These are phyloP conservation scores for Ustilago hordei DNA, from an alignment of 1,284 basidiomycete genomes.

Conservation along the genomic window DNA sequence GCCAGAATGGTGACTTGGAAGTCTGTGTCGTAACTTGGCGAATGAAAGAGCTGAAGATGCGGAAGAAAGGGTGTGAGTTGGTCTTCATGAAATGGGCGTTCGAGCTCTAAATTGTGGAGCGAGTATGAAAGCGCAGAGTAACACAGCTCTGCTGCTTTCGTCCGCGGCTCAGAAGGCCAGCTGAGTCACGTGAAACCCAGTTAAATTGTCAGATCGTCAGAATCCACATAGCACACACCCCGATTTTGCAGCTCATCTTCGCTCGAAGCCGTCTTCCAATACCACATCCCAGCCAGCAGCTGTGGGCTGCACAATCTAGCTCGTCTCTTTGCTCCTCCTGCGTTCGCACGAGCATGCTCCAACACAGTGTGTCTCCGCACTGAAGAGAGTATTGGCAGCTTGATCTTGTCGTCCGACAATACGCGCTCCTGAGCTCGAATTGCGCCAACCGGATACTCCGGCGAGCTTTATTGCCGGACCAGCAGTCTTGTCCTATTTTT, in stretches of 20 bases:
- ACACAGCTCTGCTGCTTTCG: background rate
- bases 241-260: too few species aligned
- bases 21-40: background rate
- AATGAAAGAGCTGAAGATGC: background rate
- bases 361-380: constrained; percentile 11
- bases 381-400: background rate
- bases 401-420: constrained; percentile 27
- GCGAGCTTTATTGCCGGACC: constrained; percentile 16
- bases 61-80: background rate
- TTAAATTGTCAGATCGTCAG: background rate
- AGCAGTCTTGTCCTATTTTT: background rate
- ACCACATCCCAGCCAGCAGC: too few species aligned
- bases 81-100: background rate
- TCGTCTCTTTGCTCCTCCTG: too few species aligned
- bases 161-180: background rate
- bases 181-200: background rate
- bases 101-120: constrained; percentile 39
- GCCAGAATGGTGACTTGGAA: background rate
- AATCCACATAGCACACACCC: too few species aligned
- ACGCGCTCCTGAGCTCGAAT: background rate
- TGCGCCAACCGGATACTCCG: constrained; percentile 31
- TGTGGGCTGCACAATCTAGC: too few species aligned
- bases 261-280: background rate
- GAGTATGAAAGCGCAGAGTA: constrained; percentile 3
- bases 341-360: too few species aligned